Evolutionary conservation across 495 filamentous ascomycete species (phyloP).

Genomic region (Aspergillus hancockii): DNA sequence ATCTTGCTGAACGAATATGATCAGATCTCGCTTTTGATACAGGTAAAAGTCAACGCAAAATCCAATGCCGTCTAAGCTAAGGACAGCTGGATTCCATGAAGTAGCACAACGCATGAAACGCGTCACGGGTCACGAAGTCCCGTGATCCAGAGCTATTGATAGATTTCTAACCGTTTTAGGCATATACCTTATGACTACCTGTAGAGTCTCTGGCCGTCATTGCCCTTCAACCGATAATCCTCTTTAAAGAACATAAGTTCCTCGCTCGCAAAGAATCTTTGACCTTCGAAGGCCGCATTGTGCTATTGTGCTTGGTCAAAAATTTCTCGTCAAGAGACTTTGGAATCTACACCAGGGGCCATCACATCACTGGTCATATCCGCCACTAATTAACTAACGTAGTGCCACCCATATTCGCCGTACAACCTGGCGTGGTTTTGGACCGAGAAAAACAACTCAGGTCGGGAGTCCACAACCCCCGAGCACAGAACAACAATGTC

Average conservation of each 20-base stretch:
- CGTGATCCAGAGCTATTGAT: slow-evolving; percentile 13
- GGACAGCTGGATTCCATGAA: neutral
- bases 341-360: neutral
- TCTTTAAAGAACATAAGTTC: neutral
- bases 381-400: neutral
- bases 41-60: neutral
- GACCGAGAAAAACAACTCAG: slow-evolving; percentile 25
- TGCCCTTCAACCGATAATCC: neutral
- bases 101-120: slow-evolving; percentile 6
- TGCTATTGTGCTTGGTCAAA: neutral
- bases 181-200: neutral
- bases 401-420: neutral
- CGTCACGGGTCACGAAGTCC: slow-evolving; percentile 24
- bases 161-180: neutral
- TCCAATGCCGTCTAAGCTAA: too few relatives aligned
- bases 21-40: neutral
- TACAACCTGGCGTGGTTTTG: slow-evolving; percentile 50
- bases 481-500: slow-evolving; percentile 56
- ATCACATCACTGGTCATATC: neutral
- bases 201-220: neutral
- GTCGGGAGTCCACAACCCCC: slow-evolving; percentile 21
- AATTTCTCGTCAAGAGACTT: neutral
- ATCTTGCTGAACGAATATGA: neutral
- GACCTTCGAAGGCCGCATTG: neutral
- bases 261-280: neutral